These are phyloP conservation scores for Pythium sp. DNA, from an alignment of 352 stramenopile species.

Conservation along the genomic window DNA sequence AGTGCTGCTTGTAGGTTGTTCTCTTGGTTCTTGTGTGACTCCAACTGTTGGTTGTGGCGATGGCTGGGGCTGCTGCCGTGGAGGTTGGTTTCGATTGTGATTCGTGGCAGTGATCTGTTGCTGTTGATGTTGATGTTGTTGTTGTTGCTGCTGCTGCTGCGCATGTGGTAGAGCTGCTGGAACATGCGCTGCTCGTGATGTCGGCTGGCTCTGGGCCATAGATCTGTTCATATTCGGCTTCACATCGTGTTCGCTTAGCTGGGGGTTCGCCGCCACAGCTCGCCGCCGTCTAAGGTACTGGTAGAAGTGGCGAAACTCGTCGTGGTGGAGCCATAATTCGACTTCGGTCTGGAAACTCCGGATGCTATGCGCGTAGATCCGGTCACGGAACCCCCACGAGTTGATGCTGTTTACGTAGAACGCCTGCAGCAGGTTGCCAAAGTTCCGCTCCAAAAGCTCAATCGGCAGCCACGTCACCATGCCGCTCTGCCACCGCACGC, in stretches of 20 bases:
- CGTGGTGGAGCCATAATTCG: slow-evolving; percentile 70
- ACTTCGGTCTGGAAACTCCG: slow-evolving; percentile 51
- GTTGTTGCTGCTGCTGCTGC: slow-evolving; percentile 10
- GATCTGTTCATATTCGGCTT: slow-evolving; percentile 2
- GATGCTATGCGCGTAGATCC: slow-evolving; percentile 40
- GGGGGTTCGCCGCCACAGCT: not conserved
- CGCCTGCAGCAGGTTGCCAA: slow-evolving; percentile 50
- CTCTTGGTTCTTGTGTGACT: not conserved
- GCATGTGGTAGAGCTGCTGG: not conserved
- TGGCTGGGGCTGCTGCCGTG: slow-evolving; percentile 15
- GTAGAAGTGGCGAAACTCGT: slow-evolving; percentile 67
- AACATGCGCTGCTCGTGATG: not conserved
- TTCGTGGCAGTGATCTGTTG: slow-evolving; percentile 3
- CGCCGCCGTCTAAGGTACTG: slow-evolving; percentile 31
- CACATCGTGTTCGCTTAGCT: not conserved
- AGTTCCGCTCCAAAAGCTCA: slow-evolving; percentile 46
- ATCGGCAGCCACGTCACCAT: slow-evolving; percentile 69
- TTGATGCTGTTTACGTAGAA: slow-evolving; percentile 82
- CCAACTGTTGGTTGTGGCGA: not conserved
- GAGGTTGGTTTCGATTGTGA: slow-evolving; percentile 1
- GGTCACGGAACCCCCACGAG: slow-evolving; percentile 59
- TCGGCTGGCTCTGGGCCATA: not conserved
- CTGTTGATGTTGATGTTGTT: not conserved
- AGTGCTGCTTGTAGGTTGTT: not conserved
- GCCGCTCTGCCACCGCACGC: slow-evolving; percentile 63